Evolutionary conservation across 78 protist species (phyloP).

Genomic region (Dictyostelium citrinum): DNA sequence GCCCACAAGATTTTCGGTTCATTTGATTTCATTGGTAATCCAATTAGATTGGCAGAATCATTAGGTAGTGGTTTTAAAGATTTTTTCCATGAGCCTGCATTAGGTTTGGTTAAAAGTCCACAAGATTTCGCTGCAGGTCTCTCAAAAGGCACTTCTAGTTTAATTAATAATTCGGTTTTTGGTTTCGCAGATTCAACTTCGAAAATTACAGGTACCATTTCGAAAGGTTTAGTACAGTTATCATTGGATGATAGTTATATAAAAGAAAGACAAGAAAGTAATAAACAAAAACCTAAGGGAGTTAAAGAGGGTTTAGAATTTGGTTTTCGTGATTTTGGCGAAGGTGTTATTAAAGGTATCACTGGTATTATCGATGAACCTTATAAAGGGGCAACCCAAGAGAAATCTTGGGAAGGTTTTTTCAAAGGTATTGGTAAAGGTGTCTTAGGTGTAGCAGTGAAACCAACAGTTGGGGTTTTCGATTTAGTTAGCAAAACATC

Average conservation of each 20-base stretch:
- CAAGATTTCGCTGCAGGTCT: slow-evolving; percentile 84
- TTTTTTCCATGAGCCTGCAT: slow-evolving; percentile 85
- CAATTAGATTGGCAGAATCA: slow-evolving; percentile 62
- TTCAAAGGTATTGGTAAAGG: slow-evolving; percentile 93
- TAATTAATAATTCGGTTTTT: slow-evolving; percentile 51
- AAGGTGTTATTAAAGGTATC: slow-evolving; percentile 84
- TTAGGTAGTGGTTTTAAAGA: slow-evolving; percentile 78
- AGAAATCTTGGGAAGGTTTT: slow-evolving; percentile 83
- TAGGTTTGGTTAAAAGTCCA: slow-evolving; percentile 79
- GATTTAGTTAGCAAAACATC: slow-evolving; percentile 78
- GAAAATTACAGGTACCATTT: slow-evolving; percentile 73
- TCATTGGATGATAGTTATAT: slow-evolving; percentile 66
- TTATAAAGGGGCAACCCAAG: slow-evolving; percentile 82
- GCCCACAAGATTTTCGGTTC: slow-evolving; percentile 64
- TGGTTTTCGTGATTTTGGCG: slow-evolving; percentile 73
- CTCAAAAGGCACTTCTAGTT: slow-evolving; percentile 71
- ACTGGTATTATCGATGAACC: slow-evolving; percentile 91
- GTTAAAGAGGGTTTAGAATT: slow-evolving; percentile 80
- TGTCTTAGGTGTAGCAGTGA: slow-evolving; percentile 85
- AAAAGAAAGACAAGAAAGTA: slow-evolving; percentile 12
- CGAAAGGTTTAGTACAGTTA: slow-evolving; percentile 67
- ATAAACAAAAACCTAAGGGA: slow-evolving; percentile 57
- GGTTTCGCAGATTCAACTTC: slow-evolving; percentile 52
- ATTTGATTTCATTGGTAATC: slow-evolving; percentile 78
- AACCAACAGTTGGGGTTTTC: slow-evolving; percentile 90